Evolutionary conservation across 768 basidiomycete genomes (phyloP), one percentile per base, ranked within the genome.

Genomic region (Tylopilus sp.): DNA sequence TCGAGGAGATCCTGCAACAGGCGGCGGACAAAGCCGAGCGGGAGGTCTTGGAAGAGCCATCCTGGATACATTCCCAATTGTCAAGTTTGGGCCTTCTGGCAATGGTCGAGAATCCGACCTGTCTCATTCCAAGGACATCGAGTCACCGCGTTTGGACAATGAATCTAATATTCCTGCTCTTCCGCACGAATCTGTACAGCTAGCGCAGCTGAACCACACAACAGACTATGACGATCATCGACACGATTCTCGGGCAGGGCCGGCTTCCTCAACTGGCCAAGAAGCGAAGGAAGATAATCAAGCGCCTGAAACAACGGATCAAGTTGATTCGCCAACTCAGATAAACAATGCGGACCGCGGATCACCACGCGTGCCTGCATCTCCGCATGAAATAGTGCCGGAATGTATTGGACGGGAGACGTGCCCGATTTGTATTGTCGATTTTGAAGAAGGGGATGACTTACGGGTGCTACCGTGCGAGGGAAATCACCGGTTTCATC

Each of bases 381-480:
- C 50, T 31, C 3, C 52, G n/a, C 53, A 31, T 17, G 56, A 62
- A 30, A 60, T 61, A 24, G 72, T 82, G 46, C 86, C 85, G 2
- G 82, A 78, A 34, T 77, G 80, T 14, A 89, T 91, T 31, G 88
- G 88, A 6, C 80, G 82, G 34, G 89, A 93, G 69, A 92, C 87
- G 13, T 98, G 95, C 72, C 94, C 95, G 6, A 98, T 98, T 55
- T 98, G 95, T 69, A 87, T 98, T 54, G 78, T 91, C 41, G 93
- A 96, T 61, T 98, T 98, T 62, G 89, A 94, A 67, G 87, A 90
- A 55, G 95, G 93, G 1, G 95, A 98, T 62, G 91, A 96, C 67
- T 71, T 97, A 14, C 85, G 95, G 22, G 79, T 96, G 36, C 72
- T 98, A 44, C 95, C 94, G 1, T 98, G 95, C 70, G 90, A 94